These are phyloP conservation scores for Yamadazyma olivae DNA, from an alignment of 805 yeast species.

Conservation along the genomic window DNA sequence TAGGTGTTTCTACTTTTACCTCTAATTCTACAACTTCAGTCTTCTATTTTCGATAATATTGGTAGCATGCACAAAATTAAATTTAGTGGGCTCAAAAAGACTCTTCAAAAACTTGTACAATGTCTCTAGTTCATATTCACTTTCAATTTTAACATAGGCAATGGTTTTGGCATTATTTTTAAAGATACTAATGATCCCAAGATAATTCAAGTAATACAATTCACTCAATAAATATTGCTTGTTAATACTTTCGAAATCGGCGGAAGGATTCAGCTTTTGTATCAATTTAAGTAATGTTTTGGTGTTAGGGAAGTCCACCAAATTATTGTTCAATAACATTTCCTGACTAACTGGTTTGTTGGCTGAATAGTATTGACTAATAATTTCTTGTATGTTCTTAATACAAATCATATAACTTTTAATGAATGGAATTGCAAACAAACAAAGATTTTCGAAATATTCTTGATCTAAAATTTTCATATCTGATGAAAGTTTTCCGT, in stretches of 20 bases:
- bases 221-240: conserved; percentile 41
- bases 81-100: too few relatives aligned
- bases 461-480: conserved; percentile 20
- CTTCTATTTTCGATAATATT: too few relatives aligned
- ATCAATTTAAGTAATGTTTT: conserved; percentile 27
- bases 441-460: conserved; percentile 16
- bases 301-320: conserved; percentile 30
- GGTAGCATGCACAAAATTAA: too few relatives aligned
- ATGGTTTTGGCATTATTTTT: conserved; percentile 40
- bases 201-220: conserved; percentile 35
- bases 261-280: conserved; percentile 17
- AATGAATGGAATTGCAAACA: conserved; percentile 13
- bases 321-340: conserved; percentile 19
- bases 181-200: conserved; percentile 31
- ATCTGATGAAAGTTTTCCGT: conserved; percentile 13
- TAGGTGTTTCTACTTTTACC: too few relatives aligned
- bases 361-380: conserved; percentile 8
- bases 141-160: conserved; percentile 34
- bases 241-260: conserved; percentile 35
- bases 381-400: conserved; percentile 12
- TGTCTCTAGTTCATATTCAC: conserved; percentile 24
- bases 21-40: too few relatives aligned
- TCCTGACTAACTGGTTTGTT: conserved; percentile 16
- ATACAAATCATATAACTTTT: conserved; percentile 21
- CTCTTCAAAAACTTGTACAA: conserved; percentile 21